Evolutionary conservation across 2,329 filamentous ascomycete species (phyloP).

Genomic region (Pestalotiopsis fici): DNA sequence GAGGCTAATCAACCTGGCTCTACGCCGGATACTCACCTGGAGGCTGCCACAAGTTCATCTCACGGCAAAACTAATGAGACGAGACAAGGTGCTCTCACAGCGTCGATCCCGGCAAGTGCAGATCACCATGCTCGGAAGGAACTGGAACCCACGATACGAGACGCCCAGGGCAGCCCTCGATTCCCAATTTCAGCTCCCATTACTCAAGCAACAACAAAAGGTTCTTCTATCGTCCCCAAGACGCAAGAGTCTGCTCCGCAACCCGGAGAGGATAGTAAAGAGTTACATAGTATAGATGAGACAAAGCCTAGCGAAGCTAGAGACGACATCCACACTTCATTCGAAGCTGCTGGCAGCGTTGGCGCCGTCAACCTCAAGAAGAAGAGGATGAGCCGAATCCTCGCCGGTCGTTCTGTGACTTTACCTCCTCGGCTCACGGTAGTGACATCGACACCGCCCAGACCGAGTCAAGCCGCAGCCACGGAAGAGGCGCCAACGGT

Average conservation of each 20-base stretch:
- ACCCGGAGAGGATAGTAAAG: background rate
- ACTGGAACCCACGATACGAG: background rate
- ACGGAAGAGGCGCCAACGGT: constrained; percentile 20
- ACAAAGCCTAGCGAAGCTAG: constrained; percentile 10
- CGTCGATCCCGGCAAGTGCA: background rate
- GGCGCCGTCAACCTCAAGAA: constrained; percentile 26
- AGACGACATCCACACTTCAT: constrained; percentile 22
- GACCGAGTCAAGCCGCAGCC: constrained; percentile 14
- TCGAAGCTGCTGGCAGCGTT: constrained; percentile 27
- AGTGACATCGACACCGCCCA: constrained; percentile 41
- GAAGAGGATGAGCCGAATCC: constrained; percentile 28
- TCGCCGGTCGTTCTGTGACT: constrained; percentile 35
- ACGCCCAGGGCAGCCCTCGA: background rate
- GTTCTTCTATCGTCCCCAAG: background rate
- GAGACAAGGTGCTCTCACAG: background rate
- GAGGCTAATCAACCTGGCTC: background rate
- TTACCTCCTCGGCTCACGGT: constrained; percentile 43
- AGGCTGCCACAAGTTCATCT: too few relatives aligned
- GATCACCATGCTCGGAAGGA: background rate
- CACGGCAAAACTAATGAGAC: too few relatives aligned
- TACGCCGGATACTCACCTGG: too few relatives aligned
- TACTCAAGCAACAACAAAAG: background rate
- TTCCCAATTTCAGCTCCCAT: background rate
- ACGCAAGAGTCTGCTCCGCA: background rate
- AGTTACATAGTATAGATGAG: background rate